Evolutionary conservation across 108 stramenopile genomes (phyloP).

Genomic region (Thalassiosira profunda): DNA sequence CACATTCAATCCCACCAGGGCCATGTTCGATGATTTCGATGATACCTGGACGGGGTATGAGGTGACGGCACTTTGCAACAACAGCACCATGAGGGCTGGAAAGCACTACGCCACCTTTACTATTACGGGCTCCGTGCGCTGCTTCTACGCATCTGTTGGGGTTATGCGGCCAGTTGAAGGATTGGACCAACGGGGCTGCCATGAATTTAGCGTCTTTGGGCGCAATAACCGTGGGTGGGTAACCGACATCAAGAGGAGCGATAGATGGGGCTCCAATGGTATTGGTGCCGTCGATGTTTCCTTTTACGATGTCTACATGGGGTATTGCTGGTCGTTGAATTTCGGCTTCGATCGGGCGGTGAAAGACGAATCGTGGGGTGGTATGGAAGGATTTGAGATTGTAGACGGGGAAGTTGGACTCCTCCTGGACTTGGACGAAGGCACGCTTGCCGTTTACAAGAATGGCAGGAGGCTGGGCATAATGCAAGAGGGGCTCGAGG

Average conservation of each 20-base stretch:
- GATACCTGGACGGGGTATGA: neutral
- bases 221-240: too few relatives aligned
- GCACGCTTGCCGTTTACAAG: neutral
- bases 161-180: neutral
- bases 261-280: conserved; percentile 2
- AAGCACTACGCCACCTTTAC: conserved; percentile 4
- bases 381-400: neutral
- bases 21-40: neutral
- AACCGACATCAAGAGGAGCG: neutral
- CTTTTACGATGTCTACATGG: too few relatives aligned
- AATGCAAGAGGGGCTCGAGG: conserved; percentile 2
- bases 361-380: too few relatives aligned
- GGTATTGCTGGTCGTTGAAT: too few relatives aligned
- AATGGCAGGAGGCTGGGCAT: neutral
- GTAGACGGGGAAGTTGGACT: neutral
- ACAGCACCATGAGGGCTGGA: conserved; percentile 1
- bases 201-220: neutral
- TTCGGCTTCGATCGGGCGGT: too few relatives aligned
- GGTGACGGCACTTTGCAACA: neutral
- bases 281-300: too few relatives aligned
- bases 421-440: neutral
- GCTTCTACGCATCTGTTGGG: neutral
- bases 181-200: neutral
- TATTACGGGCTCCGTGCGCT: neutral
- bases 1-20: neutral